Base-by-base conservation (phyloP, 2,329 filamentous ascomycete species). In the Delphinella strobiligena region DNA sequence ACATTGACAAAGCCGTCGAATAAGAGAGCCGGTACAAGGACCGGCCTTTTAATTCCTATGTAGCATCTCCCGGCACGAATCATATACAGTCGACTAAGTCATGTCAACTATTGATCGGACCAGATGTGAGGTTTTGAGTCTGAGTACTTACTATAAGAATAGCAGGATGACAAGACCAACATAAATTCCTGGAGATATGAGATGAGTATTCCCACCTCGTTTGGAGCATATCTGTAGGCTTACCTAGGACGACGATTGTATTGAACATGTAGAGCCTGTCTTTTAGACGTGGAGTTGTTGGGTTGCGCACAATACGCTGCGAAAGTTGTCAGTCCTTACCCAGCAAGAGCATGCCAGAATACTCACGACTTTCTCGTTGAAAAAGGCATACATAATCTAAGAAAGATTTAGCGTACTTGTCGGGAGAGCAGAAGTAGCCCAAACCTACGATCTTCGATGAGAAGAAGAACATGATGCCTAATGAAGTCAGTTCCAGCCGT, bases 221-320 rank as follows among this genome's bases (percentile, higher is more conserved):
- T n/a, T n/a, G n/a, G n/a, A n/a, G n/a, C n/a, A n/a, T n/a, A n/a
- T 8, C 8, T 14, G 37, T 5, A 29, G 14, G 15, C 22, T 33
- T 14, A 40, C 38, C 2, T 19, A 19, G 16, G 9, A 35, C 33
- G 9, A 9, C 31, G 15, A 40, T 27, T n/a, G 31, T 19, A 31
- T 40, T 40, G 38, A 40, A 35, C 2, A 40, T 18, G 17, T 40
- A 40, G 5, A 40, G 15, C 32, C 33, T 40, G 22, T 40, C 38
- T 19, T 14, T 19, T 9, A 27, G 15, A 4, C 38, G 14, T 9
- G 19, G 19, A n/a, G 34, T 15, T 19, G 14, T 22, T 7, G 38
- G 32, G n/a, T 29, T 34, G 7, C 38, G 4, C 16, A 40, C 29
- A 22, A 40, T 10, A 31, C 12, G 22, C 22, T 27, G 22, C 7